Evolutionary conservation across 1,139 yeast genomes (phyloP), one percentile per base, ranked within the genome.

Genomic region (Yamadazyma atlantica): DNA sequence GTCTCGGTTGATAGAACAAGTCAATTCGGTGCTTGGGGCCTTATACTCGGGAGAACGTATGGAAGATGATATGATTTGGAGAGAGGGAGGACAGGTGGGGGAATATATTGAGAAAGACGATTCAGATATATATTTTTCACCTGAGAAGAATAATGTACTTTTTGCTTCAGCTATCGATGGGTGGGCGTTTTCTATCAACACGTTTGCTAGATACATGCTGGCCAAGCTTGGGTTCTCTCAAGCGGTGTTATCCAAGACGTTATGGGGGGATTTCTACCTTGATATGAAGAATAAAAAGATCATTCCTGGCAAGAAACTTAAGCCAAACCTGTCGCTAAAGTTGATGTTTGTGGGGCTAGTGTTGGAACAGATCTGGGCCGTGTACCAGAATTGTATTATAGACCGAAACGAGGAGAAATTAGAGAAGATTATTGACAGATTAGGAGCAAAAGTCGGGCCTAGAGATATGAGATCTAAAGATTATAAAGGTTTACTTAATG

Each of bases 91-190:
- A 9, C 62, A 63, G 11, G 54, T 59, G 8, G 80, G 78, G 11
- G 85, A 81, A 39, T 86, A 73, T 54, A 73, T 82, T 10, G 97
- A 88, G 50, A 75, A 74, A 46, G 85, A 82, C 48, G 97, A 92
- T 57, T 80, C 84, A 33, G 94, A 85, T 50, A 65, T 92, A 29
- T 94, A 94, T 56, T 94, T 94, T 49, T 76, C 88, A 9, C 98
- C 99, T 0, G 89, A 85, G 38, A 76, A 78, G 53, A 89, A 90
- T 57, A 94, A 94, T 56, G 97, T 94, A 5, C 81, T 94, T 1
- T 92, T 94, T 66, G 90, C 96, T 1, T 84, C 95, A 29, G 98
- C 98, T 0, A 71, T 85, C 17, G 98, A 92, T 61, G 97, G 97
- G 4, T 94, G 98, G 98, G 98, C 97, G 0, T 94, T 94, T 60